Base-by-base conservation (phyloP, 2,329 filamentous ascomycete species). In the Mariannaea elegans region DNA sequence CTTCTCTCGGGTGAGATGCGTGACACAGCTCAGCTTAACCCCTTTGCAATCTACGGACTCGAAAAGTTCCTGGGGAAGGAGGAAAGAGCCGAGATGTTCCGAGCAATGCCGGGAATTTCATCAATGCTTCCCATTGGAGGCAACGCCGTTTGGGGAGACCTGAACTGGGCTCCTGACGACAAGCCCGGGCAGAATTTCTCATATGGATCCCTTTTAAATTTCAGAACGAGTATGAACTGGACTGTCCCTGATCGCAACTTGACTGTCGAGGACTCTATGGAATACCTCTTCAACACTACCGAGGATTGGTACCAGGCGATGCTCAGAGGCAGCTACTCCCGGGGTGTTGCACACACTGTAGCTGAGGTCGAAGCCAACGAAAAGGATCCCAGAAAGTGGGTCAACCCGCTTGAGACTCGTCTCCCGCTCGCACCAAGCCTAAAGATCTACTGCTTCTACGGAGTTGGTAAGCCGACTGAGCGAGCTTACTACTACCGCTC, bases 371-470 rank as follows among this genome's bases (percentile, higher is more conserved):
- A 97, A 71, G 87, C 84, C 50, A 95, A 95, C 73, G 90, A 94
- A 70, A 77, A 87, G n/a, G 84, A 92, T 64, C 87, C 86, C 2
- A 82, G 80, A 48, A 99, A 96, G 73, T 99, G 95, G 95, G 87
- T 97, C 62, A 99, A 99, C 72, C 95, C 95, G 0, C 86, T 98
- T 1, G 94, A 98, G 75, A 91, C 92, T 0, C 86, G 94, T 2
- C 82, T 98, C 0, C 95, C 95, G 0, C 82, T 93, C 18, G 94
- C 95, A 2, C 94, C 95, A 0, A 92, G 87, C 71, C 81, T 99
- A 71, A 97, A 97, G 75, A 92, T 99, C 12, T 98, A 94, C 78
- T 98, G 95, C 78, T 98, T 99, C 80, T 98, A 99, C 73, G 95
- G 91, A 18, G 88, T 97, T 4, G 94, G 94, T 3, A 99, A 98